phyloP scores from a whole-genome alignment of 75 land plant genomes.

The Cryptomeria japonica region DNA sequence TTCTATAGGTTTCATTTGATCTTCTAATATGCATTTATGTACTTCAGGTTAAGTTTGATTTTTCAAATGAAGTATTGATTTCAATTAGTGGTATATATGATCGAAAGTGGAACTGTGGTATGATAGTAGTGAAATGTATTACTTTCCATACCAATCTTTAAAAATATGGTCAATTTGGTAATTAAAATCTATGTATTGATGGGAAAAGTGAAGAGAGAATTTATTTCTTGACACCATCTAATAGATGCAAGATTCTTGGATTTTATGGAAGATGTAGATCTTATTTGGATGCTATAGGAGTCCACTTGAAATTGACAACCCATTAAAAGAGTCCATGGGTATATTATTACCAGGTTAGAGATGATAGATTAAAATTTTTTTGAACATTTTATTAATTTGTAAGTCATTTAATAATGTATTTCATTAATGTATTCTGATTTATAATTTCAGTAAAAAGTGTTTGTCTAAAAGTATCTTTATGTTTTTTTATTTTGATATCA shows the following conservation, averaged over 20 bases:
- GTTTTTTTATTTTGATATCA: too few relatives aligned
- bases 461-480: too few relatives aligned
- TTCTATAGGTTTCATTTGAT: background rate
- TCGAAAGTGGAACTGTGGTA: conserved; percentile 11
- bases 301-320: background rate
- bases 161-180: conserved; percentile 38
- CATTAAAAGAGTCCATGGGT: too few relatives aligned
- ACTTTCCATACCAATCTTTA: conserved; percentile 24
- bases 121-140: conserved; percentile 21
- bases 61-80: conserved; percentile 36
- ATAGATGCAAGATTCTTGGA: conserved; percentile 27
- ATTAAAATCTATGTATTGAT: too few relatives aligned
- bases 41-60: conserved; percentile 27
- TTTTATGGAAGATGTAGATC: conserved; percentile 59
- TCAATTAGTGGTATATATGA: conserved; percentile 13
- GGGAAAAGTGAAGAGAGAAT: conserved; percentile 7
- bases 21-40: background rate
- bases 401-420: too few relatives aligned
- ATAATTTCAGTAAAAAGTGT: too few relatives aligned
- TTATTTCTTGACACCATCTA: conserved; percentile 8
- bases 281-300: conserved; percentile 44
- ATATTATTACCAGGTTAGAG: too few relatives aligned
- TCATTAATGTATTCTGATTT: too few relatives aligned
- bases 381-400: too few relatives aligned
- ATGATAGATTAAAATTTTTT: too few relatives aligned